Conservation (phyloP, 331 rosid genomes). For the Pyrus hybrid region DNA sequence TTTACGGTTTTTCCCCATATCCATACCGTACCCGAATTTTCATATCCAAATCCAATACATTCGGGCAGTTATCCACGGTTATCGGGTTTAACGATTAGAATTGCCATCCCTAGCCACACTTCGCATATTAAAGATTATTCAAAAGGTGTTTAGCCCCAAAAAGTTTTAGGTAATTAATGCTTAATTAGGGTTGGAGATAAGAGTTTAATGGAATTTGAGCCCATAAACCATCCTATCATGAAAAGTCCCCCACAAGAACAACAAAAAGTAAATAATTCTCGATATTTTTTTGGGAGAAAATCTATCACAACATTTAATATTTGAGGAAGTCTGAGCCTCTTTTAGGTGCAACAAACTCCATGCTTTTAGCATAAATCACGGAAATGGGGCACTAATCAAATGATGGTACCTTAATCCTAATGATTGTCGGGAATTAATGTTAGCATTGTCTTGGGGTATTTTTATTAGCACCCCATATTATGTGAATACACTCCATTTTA, state of each 20-base stretch:
- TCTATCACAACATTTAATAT: not conserved
- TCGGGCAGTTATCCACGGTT: too few relatives aligned
- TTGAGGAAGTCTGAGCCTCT: not conserved
- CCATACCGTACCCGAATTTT: too few relatives aligned
- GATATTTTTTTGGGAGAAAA: not conserved
- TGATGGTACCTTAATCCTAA: not conserved
- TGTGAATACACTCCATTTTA: too few relatives aligned
- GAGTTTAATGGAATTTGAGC: constrained; percentile 4
- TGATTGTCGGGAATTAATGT: not conserved
- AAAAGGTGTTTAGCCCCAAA: not conserved
- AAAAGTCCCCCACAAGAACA: not conserved
- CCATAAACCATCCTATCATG: not conserved
- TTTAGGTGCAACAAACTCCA: constrained; percentile 10
- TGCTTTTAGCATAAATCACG: not conserved
- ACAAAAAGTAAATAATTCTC: not conserved
- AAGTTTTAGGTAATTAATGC: not conserved
- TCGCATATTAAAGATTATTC: not conserved
- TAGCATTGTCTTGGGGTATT: too few relatives aligned
- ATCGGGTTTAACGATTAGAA: too few relatives aligned
- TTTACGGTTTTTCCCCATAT: too few relatives aligned
- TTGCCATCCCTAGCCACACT: too few relatives aligned
- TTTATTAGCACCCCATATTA: too few relatives aligned
- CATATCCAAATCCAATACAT: too few relatives aligned
- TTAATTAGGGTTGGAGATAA: not conserved
- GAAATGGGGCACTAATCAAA: not conserved